Evolutionary conservation across 2,329 filamentous ascomycete genomes (phyloP).

Genomic region (Penicillium paneum): DNA sequence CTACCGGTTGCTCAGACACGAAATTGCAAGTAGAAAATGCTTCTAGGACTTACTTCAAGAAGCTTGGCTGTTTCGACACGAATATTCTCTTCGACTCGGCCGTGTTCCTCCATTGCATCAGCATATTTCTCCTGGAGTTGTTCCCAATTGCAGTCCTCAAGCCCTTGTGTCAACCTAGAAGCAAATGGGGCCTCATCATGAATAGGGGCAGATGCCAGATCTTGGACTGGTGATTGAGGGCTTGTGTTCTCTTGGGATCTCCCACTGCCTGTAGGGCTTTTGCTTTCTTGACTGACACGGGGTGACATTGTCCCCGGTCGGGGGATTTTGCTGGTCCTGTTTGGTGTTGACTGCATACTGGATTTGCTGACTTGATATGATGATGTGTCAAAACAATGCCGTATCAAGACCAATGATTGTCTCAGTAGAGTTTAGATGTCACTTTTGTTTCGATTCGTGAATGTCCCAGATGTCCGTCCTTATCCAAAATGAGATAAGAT

Average conservation of each 20-base stretch:
- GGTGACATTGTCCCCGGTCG: conserved; percentile 12
- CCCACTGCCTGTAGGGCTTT: neutral
- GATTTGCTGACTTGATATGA: neutral
- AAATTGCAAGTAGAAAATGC: neutral
- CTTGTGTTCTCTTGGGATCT: conserved; percentile 11
- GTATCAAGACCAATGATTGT: neutral
- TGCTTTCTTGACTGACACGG: conserved; percentile 12
- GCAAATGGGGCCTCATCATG: conserved; percentile 16
- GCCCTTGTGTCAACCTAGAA: conserved; percentile 45
- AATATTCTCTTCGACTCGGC: conserved; percentile 62
- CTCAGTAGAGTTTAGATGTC: neutral
- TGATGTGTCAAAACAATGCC: neutral
- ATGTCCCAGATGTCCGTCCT: neutral
- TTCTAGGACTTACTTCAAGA: conserved; percentile 53
- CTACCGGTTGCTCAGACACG: conserved; percentile 43
- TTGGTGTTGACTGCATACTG: conserved; percentile 6
- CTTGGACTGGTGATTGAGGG: conserved; percentile 7
- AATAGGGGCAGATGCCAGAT: neutral
- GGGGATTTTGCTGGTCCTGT: conserved; percentile 5
- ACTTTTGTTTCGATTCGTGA: conserved; percentile 1
- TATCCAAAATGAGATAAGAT: conserved; percentile 4
- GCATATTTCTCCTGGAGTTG: conserved; percentile 70
- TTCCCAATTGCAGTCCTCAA: conserved; percentile 69
- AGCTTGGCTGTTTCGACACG: conserved; percentile 65
- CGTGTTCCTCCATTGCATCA: conserved; percentile 60